Base-by-base conservation (phyloP, 352 stramenopile species). In the Phytophthora boehmeriae region DNA sequence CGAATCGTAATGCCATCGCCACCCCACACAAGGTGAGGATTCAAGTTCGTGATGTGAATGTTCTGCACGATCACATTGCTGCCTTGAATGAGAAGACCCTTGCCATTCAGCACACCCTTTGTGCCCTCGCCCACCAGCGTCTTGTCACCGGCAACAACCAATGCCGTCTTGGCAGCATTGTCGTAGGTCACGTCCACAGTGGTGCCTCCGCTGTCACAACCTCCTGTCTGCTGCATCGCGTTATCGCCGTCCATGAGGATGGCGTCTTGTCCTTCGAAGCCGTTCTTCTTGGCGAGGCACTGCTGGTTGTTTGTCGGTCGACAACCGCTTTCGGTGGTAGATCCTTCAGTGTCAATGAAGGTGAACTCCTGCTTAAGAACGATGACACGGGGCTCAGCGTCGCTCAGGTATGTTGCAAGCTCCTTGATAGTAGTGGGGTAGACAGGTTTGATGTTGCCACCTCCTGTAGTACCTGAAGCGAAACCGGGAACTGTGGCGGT, bases 211-310 rank as follows among this genome's bases (percentile, higher is more conserved):
- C 43, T 47, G 36, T 61, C 44, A 22, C 61, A 73, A 2, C 46
- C 69, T n/a, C 69, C 61, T 2, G 45, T 76, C 44, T 59, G 47
- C 61, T 60, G 45, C 75, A 68, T 63, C 32, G 20, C 42, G 8
- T 51, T 49, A 34, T 63, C 38, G 19, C 44, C 60, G 4, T 44
- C 20, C 45, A 62, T 52, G 14, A 78, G 46, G 23, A 81, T 81
- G 8, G 62, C 59, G 25, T 81, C 66, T 10, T 84, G 75, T 30
- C 61, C 57, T 42, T 80, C 47, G 50, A 62, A 77, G 13, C 63
- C 71, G 44, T 73, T 75, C 13, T 78, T 76, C 59, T 76, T 80
- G 34, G 61, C 65, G 6, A 73, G 42, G n/a, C 66, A 75, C 6
- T 69, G 45, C 6, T 45, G 52, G 17, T 54, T 70, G 39, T 70